Conservation (phyloP, 371 early-diverging fungal genomes). For the Mortierella sp. region DNA sequence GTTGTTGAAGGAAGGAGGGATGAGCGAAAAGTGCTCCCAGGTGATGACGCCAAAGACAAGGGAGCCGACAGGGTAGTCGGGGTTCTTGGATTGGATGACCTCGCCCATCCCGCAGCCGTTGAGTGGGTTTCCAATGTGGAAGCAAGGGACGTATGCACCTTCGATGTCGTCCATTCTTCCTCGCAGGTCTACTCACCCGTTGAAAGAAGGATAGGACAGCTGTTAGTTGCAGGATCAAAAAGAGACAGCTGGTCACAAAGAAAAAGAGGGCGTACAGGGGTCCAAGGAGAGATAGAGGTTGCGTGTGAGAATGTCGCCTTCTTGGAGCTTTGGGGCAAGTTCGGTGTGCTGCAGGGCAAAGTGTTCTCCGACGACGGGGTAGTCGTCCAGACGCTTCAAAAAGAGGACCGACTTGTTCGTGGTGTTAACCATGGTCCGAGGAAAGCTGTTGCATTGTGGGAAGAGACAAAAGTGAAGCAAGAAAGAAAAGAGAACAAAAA, state of each 20-base stretch:
- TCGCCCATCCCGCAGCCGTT: conserved; percentile 23
- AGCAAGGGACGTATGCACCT: conserved; percentile 64
- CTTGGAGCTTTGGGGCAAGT: conserved; percentile 59
- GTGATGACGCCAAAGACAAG: conserved; percentile 13
- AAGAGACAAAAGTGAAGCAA: background rate
- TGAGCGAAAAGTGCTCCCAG: conserved; percentile 19
- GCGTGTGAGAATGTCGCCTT: conserved; percentile 71
- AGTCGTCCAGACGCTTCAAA: conserved; percentile 53
- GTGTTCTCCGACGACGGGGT: conserved; percentile 59
- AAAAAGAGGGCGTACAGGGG: conserved; percentile 56
- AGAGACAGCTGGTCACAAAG: background rate
- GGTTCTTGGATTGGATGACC: conserved; percentile 32
- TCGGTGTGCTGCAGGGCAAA: conserved; percentile 60
- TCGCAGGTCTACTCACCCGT: conserved; percentile 60
- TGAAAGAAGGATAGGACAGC: no score
- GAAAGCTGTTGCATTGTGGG: background rate
- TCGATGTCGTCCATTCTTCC: conserved; percentile 66
- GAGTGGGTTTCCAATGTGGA: conserved; percentile 25
- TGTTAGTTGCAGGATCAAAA: background rate
- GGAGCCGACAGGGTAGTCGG: conserved; percentile 25
- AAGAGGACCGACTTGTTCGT: conserved; percentile 55
- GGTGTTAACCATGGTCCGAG: conserved; percentile 14
- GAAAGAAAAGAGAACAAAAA: background rate
- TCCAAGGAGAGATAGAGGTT: conserved; percentile 64
- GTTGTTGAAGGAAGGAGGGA: background rate